A percentile compares a stretch with the other conserved stretches of the same genome.
These are phyloP conservation scores for Raphidocelis subcapitata DNA, from an alignment of 139 green algal species.

Conservation along the genomic window DNA sequence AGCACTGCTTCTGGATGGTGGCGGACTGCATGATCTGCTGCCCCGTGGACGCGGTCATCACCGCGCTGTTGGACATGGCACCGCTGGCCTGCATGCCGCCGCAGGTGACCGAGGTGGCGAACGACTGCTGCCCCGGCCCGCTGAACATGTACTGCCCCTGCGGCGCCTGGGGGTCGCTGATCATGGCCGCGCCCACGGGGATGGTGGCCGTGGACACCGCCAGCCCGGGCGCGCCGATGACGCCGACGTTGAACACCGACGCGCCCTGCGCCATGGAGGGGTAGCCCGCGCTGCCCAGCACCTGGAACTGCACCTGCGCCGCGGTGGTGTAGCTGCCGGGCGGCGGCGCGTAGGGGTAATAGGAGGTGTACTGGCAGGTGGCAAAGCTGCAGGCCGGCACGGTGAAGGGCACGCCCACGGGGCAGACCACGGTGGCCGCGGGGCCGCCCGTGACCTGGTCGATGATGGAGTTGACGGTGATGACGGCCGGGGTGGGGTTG, in stretches of 20 bases:
- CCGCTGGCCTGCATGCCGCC: not conserved
- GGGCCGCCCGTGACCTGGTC: slow-evolving; percentile 17
- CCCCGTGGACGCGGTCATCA: slow-evolving; percentile 13
- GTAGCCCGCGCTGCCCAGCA: no score
- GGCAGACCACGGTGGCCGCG: slow-evolving; percentile 14
- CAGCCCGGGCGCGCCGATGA: not conserved
- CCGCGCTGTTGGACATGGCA: slow-evolving; percentile 18
- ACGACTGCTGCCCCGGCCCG: slow-evolving; percentile 17
- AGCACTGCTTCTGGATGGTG: slow-evolving; percentile 33
- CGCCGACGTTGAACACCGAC: not conserved
- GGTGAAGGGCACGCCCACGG: slow-evolving; percentile 11
- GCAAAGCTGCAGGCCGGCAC: slow-evolving; percentile 19
- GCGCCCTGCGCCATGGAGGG: no score
- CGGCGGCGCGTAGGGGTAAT: slow-evolving; percentile 11
- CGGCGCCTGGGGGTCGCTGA: slow-evolving; percentile 11
- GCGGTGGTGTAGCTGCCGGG: slow-evolving; percentile 14
- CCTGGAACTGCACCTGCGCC: slow-evolving; percentile 19
- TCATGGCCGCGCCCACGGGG: not conserved
- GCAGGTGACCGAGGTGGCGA: slow-evolving; percentile 17
- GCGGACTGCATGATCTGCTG: slow-evolving; percentile 24
- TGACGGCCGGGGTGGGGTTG: slow-evolving; percentile 1
- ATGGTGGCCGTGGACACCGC: slow-evolving; percentile 1
- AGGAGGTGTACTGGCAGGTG: slow-evolving; percentile 15
- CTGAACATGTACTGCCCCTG: slow-evolving; percentile 10
- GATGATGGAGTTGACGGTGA: slow-evolving; percentile 23